Percentiles rank a stretch among this genome's conserved stretches.
Evolutionary conservation across 2,329 filamentous ascomycete genomes (phyloP).

Genomic region (Talaromyces verruculosus): DNA sequence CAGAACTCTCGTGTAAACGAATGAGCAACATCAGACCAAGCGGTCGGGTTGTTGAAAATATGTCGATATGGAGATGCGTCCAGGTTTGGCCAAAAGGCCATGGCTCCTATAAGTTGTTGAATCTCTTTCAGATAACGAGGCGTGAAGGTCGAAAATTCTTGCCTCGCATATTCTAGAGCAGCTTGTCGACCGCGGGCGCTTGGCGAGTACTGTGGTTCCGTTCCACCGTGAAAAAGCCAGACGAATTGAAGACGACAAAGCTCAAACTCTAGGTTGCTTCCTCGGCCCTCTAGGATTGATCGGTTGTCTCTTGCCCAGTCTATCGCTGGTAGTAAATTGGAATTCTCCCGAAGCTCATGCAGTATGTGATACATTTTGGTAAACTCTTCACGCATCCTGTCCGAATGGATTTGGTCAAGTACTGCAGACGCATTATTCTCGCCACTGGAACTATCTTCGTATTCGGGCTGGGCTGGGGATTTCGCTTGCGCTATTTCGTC

Average conservation of each 20-base stretch:
- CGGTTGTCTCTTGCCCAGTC: constrained; percentile 77
- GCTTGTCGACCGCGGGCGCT: constrained; percentile 37
- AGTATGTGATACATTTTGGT: constrained; percentile 88
- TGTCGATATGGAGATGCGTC: constrained; percentile 72
- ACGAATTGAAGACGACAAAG: constrained; percentile 86
- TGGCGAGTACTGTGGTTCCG: constrained; percentile 51
- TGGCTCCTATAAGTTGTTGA: constrained; percentile 74
- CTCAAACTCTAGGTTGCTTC: constrained; percentile 94
- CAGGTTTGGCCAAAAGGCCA: constrained; percentile 77
- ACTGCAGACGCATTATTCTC: constrained; percentile 48
- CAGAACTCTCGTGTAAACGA: constrained; percentile 95
- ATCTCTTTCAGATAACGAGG: constrained; percentile 75
- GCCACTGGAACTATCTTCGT: constrained; percentile 27
- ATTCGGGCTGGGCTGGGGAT: constrained; percentile 36
- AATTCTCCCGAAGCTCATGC: constrained; percentile 67
- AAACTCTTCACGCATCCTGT: constrained; percentile 76
- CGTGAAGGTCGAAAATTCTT: constrained; percentile 73
- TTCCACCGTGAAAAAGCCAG: constrained; percentile 74
- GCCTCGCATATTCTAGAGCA: constrained; percentile 74
- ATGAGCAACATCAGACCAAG: constrained; percentile 80
- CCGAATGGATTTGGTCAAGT: constrained; percentile 60
- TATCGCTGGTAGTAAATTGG: constrained; percentile 80
- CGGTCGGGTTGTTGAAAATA: constrained; percentile 71
- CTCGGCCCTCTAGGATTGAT: constrained; percentile 69
- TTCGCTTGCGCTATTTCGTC: constrained; percentile 61